Base-by-base conservation (phyloP, 1,284 basidiomycete genomes). In the Trichosporon sp. region DNA sequence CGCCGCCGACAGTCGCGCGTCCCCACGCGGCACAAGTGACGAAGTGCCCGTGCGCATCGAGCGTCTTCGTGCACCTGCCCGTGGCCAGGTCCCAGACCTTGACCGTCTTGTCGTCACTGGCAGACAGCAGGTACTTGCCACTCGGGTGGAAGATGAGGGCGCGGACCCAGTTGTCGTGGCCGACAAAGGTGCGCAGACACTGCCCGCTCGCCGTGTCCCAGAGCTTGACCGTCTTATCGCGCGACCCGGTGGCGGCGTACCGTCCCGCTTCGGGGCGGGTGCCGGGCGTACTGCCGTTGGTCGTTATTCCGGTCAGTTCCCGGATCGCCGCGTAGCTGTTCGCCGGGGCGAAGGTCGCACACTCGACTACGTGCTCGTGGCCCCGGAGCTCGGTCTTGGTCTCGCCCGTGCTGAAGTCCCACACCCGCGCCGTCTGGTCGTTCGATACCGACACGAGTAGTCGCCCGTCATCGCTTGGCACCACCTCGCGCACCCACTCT, bases 91-190 rank as follows among this genome's bases (percentile, higher is more conserved):
- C 94, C 94, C 94, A 96, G 14, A 94, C 87, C 8, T 92, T 89
- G 78, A 96, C 89, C 8, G 92, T 93, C 84, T 94, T 93, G 86
- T 96, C 94, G 82, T 96, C 94, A 4, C 92, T 92, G 1, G 91
- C 92, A 1, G 92, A 94, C 14, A 96, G 86, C 4, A 96, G 88
- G 79, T 89, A 90, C 82, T 94, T 94, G 51, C 94, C 94, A 6
- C 89, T 89, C 0, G 92, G 92, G 81, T 94, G 92, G 85, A 94
- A 94, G 26, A 91, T 89, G 59, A 94, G 86, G 0, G 90, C 90
- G 70, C 92, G 89, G 66, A 94, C 87, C 92, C 93, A 94, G 77
- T 93, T 92, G 82, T 93, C 91, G 77, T 94, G 92, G 2, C 90
- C 91, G 70, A 90, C 89, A 37, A 92, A 84, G 7, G 87, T 90